Evolutionary conservation across 1,284 basidiomycete species (phyloP).

Genomic region (Neonothopanus nambi): DNA sequence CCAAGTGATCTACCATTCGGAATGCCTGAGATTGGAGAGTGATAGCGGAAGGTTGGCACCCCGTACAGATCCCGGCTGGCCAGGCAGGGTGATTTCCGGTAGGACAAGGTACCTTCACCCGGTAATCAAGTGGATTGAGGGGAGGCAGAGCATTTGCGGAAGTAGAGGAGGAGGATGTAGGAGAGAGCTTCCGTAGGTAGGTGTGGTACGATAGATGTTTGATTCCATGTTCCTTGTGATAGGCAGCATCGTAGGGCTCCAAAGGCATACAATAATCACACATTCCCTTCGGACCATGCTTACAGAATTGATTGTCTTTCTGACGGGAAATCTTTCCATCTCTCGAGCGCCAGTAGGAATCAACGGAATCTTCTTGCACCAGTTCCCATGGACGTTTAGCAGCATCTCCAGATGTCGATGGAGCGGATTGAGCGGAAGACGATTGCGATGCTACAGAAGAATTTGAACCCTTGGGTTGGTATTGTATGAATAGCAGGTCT

Average conservation of each 20-base stretch:
- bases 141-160: constrained; percentile 79
- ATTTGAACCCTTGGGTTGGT: constrained; percentile 48
- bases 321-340: constrained; percentile 88
- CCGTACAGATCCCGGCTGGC: constrained; percentile 96
- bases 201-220: constrained; percentile 98
- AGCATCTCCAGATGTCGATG: too few species aligned
- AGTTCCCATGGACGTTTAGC: constrained; percentile 62
- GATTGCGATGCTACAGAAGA: constrained; percentile 24
- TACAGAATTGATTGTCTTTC: constrained; percentile 87
- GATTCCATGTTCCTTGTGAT: constrained; percentile 89
- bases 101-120: constrained; percentile 90
- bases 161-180: constrained; percentile 56
- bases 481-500: constrained; percentile 88
- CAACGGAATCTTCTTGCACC: constrained; percentile 83
- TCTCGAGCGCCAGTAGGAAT: constrained; percentile 81
- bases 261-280: constrained; percentile 99
- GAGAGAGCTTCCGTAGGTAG: constrained; percentile 83
- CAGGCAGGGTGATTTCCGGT: constrained; percentile 86
- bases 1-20: constrained; percentile 98
- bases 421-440: constrained; percentile 25
- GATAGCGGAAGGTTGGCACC: constrained; percentile 95
- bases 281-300: constrained; percentile 95
- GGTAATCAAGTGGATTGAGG: constrained; percentile 81
- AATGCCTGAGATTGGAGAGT: constrained; percentile 94
- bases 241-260: constrained; percentile 92